These are phyloP conservation scores for Chlorella ohadii DNA, from an alignment of 139 green algal genomes.

Conservation along the genomic window DNA sequence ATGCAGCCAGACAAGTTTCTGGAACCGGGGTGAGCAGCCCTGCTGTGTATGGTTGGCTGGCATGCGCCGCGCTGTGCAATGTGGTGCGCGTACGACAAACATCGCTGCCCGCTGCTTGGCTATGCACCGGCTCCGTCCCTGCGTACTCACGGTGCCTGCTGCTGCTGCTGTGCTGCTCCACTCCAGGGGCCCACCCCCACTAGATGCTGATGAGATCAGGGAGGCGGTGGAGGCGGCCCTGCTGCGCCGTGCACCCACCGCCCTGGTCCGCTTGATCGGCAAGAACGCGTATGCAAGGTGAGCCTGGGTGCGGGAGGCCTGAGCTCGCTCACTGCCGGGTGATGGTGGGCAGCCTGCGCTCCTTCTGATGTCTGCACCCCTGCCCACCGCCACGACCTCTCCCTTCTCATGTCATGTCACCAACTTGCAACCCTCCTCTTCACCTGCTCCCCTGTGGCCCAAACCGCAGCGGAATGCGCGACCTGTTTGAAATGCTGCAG, in stretches of 20 bases:
- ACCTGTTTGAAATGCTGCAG: conserved; percentile 78
- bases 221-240: conserved; percentile 56
- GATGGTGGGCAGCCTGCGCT: too few relatives aligned
- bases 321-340: too few relatives aligned
- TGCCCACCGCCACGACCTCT: too few relatives aligned
- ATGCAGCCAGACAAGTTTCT: conserved; percentile 49
- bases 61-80: too few relatives aligned
- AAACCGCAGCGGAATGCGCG: conserved; percentile 48
- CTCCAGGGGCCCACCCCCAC: conserved; percentile 22
- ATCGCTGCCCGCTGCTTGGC: too few relatives aligned
- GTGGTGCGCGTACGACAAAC: too few relatives aligned
- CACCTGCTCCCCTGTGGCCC: neutral
- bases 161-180: neutral
- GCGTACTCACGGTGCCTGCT: neutral
- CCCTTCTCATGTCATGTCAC: too few relatives aligned
- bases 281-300: conserved; percentile 52
- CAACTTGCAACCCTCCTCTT: neutral
- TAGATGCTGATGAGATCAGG: conserved; percentile 63
- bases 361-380: too few relatives aligned
- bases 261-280: conserved; percentile 67
- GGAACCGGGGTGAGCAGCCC: conserved; percentile 32
- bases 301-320: neutral
- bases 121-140: too few relatives aligned
- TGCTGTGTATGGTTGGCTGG: too few relatives aligned
- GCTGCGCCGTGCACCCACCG: conserved; percentile 40